Percentiles rank a stretch among this genome's conserved stretches.
These are phyloP conservation scores for Theileria annulata DNA, from an alignment of 169 alveolate genomes.

Conservation along the genomic window DNA sequence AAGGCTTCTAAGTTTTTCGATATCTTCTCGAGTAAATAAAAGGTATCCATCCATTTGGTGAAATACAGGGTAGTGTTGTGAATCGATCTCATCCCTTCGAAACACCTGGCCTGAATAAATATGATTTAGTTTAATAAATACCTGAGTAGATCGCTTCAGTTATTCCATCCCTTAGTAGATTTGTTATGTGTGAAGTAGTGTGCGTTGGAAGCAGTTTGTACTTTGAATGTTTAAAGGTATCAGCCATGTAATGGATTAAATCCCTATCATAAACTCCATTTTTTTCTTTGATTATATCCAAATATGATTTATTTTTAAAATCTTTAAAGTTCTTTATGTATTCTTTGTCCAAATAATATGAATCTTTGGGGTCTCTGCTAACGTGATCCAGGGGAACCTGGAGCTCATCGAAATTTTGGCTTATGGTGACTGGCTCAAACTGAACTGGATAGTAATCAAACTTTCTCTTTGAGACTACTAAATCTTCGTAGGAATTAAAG, in stretches of 20 bases:
- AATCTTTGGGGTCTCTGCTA: slow-evolving; percentile 83
- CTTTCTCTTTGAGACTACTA: neutral
- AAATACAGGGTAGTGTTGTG: slow-evolving; percentile 91
- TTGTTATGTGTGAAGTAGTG: slow-evolving; percentile 86
- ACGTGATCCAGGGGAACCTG: slow-evolving; percentile 88
- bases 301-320: neutral
- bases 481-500: neutral
- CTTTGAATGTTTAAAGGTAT: slow-evolving; percentile 32
- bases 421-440: slow-evolving; percentile 37
- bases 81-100: slow-evolving; percentile 90
- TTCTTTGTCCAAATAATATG: slow-evolving; percentile 77
- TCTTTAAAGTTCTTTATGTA: slow-evolving; percentile 52
- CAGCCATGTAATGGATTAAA: slow-evolving; percentile 29
- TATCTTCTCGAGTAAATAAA: slow-evolving; percentile 47
- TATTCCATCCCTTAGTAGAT: slow-evolving; percentile 74
- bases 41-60: slow-evolving; percentile 88
- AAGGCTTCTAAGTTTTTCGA: slow-evolving; percentile 33
- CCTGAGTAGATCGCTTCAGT: slow-evolving; percentile 83
- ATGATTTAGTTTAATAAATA: neutral
- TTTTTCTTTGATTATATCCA: slow-evolving; percentile 21
- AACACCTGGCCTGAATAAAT: slow-evolving; percentile 82
- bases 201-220: slow-evolving; percentile 84
- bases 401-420: slow-evolving; percentile 86
- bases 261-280: slow-evolving; percentile 61
- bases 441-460: slow-evolving; percentile 29